phyloP scores from a whole-genome alignment of 768 basidiomycete genomes.

The Suillus subaureus region DNA sequence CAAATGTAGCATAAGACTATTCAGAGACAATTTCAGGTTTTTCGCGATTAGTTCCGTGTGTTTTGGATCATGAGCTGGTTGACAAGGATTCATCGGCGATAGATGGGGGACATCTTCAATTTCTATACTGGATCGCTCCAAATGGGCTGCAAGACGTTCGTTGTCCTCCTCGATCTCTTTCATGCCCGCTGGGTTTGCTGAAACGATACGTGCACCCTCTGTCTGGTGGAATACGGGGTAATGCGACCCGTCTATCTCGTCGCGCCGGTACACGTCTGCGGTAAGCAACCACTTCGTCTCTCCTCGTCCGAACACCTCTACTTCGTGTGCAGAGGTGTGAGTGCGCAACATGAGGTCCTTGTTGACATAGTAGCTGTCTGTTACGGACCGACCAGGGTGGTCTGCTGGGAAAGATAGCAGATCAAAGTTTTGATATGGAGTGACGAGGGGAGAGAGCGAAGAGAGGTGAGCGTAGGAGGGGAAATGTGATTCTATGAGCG shows the following conservation, averaged over 20 bases:
- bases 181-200: slow-evolving; percentile 56
- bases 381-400: slow-evolving; percentile 88
- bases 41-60: slow-evolving; percentile 74
- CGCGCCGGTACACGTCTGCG: slow-evolving; percentile 96
- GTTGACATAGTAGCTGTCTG: slow-evolving; percentile 97
- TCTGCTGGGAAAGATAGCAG: slow-evolving; percentile 92
- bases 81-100: slow-evolving; percentile 77
- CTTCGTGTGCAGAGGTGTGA: slow-evolving; percentile 98
- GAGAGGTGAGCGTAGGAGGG: slow-evolving; percentile 70
- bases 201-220: slow-evolving; percentile 88
- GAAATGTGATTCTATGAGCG: slow-evolving; percentile 85
- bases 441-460: slow-evolving; percentile 86
- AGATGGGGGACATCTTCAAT: slow-evolving; percentile 86
- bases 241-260: slow-evolving; percentile 96
- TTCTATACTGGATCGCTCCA: slow-evolving; percentile 74
- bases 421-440: slow-evolving; percentile 93
- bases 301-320: slow-evolving; percentile 81
- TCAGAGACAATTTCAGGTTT: slow-evolving; percentile 89
- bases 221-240: slow-evolving; percentile 99
- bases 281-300: slow-evolving; percentile 86
- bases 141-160: slow-evolving; percentile 53
- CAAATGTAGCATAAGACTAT: slow-evolving; percentile 78
- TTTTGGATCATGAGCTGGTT: slow-evolving; percentile 72
- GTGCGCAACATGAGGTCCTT: slow-evolving; percentile 89
- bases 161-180: slow-evolving; percentile 75